phyloP scores from a whole-genome alignment of 495 filamentous ascomycete species.

The Opeltia flavorubescens region DNA sequence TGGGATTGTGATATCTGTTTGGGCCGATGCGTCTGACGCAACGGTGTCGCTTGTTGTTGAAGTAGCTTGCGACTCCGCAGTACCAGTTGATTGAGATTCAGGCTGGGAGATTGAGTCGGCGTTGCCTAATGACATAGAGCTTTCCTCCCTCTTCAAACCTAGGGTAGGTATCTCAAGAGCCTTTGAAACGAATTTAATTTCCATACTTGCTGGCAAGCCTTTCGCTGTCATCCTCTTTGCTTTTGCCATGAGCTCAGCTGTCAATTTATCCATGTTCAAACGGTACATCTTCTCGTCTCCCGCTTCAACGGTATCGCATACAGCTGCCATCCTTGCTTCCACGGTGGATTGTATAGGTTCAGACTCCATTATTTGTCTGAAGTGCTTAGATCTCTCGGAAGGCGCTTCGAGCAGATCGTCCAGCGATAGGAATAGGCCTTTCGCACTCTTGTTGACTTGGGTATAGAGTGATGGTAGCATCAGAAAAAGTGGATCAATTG shows the following conservation, averaged over 20 bases:
- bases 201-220: constrained; percentile 65
- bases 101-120: constrained; percentile 20
- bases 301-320: constrained; percentile 68
- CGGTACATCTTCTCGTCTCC: constrained; percentile 75
- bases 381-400: constrained; percentile 37
- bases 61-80: constrained; percentile 20
- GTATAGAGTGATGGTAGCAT: constrained; percentile 53
- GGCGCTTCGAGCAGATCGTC: constrained; percentile 72
- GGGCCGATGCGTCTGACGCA: constrained; percentile 20
- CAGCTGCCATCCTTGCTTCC: constrained; percentile 39
- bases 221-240: constrained; percentile 50
- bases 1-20: constrained; percentile 20
- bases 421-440: constrained; percentile 55
- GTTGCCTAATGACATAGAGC: constrained; percentile 5
- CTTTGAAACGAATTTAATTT: constrained; percentile 67
- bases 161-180: constrained; percentile 62
- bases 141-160: constrained; percentile 38
- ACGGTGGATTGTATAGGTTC: constrained; percentile 26
- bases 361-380: constrained; percentile 42
- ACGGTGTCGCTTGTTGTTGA: constrained; percentile 25
- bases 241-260: constrained; percentile 53
- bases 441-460: constrained; percentile 23
- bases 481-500: constrained; percentile 72
- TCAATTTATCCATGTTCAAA: constrained; percentile 53
- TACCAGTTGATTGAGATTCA: constrained; percentile 25